Evolutionary conservation across 805 yeast genomes (phyloP).

Genomic region (Metschnikowia baotianmanensis): DNA sequence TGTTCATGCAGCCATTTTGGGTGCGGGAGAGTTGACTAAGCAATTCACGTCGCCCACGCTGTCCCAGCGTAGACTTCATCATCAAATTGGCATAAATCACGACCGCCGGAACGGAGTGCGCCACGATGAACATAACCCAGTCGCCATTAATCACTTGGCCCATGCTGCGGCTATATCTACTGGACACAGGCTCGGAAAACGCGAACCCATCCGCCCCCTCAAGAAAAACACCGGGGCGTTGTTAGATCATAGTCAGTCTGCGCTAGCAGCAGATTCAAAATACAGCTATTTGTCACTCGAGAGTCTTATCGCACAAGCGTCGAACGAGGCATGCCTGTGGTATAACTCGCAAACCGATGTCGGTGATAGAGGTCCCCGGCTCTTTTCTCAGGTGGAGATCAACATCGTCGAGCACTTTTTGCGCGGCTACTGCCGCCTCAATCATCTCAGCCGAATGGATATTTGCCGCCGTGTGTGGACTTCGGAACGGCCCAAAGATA

Average conservation of each 20-base stretch:
- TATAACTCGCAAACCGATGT: slow-evolving; percentile 24
- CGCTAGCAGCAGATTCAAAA: slow-evolving; percentile 16
- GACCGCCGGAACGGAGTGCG: slow-evolving; percentile 4
- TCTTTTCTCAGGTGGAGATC: slow-evolving; percentile 63
- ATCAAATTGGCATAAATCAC: slow-evolving; percentile 1
- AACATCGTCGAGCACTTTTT: slow-evolving; percentile 72
- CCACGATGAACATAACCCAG: slow-evolving; percentile 7
- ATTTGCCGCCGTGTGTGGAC: slow-evolving; percentile 88
- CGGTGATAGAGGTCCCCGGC: slow-evolving; percentile 32
- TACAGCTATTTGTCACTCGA: slow-evolving; percentile 32
- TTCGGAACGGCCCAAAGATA: slow-evolving; percentile 78
- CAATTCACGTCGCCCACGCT: slow-evolving; percentile 25
- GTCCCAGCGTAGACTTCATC: slow-evolving; percentile 2
- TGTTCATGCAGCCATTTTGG: slow-evolving; percentile 68
- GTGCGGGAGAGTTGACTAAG: slow-evolving; percentile 61
- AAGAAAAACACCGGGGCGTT: slow-evolving; percentile 7
- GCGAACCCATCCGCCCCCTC: slow-evolving; percentile 10
- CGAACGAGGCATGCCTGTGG: slow-evolving; percentile 36
- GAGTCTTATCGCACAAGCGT: slow-evolving; percentile 34
- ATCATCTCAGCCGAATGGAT: slow-evolving; percentile 60
- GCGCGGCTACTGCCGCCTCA: slow-evolving; percentile 60
- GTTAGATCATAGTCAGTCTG: neutral
- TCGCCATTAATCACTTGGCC: slow-evolving; percentile 30
- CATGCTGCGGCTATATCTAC: slow-evolving; percentile 27
- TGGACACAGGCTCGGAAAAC: slow-evolving; percentile 5